A percentile compares a stretch with the other conserved stretches of the same genome.
These are phyloP conservation scores for Rubroshorea leprosula DNA, from an alignment of 345 rosid genomes.

Conservation along the genomic window DNA sequence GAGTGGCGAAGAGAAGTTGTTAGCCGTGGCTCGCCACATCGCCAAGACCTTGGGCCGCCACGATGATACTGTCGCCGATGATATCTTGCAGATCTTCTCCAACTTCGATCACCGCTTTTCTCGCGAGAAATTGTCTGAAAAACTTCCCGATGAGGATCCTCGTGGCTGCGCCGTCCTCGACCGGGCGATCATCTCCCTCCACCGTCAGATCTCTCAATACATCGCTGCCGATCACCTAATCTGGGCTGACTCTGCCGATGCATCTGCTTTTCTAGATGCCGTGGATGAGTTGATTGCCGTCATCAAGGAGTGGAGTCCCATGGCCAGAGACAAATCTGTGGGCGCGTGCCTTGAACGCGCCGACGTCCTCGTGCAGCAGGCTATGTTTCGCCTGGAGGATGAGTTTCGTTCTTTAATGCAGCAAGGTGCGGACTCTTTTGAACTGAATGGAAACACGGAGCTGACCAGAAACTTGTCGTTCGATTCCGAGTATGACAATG, in stretches of 20 bases:
- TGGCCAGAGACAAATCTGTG: conserved; percentile 44
- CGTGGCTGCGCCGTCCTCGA: conserved; percentile 41
- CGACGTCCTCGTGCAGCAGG: conserved; percentile 72
- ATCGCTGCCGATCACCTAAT: conserved; percentile 56
- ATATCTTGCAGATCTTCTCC: conserved; percentile 87
- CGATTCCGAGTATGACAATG: conserved; percentile 50
- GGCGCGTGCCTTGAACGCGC: conserved; percentile 58
- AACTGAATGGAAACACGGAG: conserved; percentile 19
- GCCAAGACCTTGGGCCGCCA: conserved; percentile 89
- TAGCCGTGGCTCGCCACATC: conserved; percentile 88
- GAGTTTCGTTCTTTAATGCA: conserved; percentile 80
- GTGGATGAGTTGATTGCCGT: conserved; percentile 57
- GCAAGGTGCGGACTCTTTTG: conserved; percentile 61
- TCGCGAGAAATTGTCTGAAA: conserved; percentile 64
- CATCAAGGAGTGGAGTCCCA: conserved; percentile 47
- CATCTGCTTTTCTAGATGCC: conserved; percentile 67
- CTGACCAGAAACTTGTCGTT: conserved; percentile 30
- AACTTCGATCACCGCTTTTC: conserved; percentile 83
- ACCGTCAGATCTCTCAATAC: conserved; percentile 73
- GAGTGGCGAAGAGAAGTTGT: conserved; percentile 87
- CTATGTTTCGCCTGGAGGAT: conserved; percentile 73
- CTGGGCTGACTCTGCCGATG: conserved; percentile 80
- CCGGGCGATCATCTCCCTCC: conserved; percentile 41
- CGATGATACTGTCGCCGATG: conserved; percentile 77
- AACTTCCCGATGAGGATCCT: conserved; percentile 35